Evolutionary conservation across 106 monocot species (phyloP).

Genomic region (Phalaenopsis equestris): DNA sequence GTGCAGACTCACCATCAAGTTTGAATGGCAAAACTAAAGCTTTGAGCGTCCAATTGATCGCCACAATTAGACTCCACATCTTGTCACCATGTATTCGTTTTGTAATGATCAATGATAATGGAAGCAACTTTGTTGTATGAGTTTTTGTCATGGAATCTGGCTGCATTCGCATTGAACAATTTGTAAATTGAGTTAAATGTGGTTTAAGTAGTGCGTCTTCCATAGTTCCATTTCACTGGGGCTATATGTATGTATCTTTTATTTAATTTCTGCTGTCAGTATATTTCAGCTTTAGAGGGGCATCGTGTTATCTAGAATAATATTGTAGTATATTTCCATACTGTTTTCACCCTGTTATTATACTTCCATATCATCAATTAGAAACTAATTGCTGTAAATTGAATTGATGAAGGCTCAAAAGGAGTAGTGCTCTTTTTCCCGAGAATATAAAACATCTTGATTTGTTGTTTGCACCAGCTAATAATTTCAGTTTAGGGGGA

Average conservation of each 20-base stretch:
- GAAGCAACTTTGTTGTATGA: not conserved
- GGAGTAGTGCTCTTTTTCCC: not conserved
- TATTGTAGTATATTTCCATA: not conserved
- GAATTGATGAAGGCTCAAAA: not conserved
- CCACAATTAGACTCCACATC: no score
- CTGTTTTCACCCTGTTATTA: not conserved
- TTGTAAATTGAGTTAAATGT: not conserved
- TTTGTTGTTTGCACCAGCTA: not conserved
- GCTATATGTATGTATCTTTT: not conserved
- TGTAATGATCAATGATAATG: not conserved
- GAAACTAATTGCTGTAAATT: not conserved
- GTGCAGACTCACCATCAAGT: no score
- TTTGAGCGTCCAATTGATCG: no score
- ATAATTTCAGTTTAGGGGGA: not conserved
- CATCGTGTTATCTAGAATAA: not conserved
- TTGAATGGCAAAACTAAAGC: no score
- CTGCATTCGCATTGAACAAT: not conserved
- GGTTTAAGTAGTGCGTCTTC: not conserved
- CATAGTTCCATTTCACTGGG: not conserved
- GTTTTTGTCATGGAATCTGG: not conserved
- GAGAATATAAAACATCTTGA: not conserved
- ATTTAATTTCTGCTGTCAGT: not conserved
- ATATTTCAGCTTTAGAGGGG: not conserved
- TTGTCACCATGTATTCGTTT: not conserved
- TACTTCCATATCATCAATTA: not conserved